These are phyloP conservation scores for Rhodofomes roseus DNA, from an alignment of 1,284 basidiomycete genomes.

Conservation along the genomic window DNA sequence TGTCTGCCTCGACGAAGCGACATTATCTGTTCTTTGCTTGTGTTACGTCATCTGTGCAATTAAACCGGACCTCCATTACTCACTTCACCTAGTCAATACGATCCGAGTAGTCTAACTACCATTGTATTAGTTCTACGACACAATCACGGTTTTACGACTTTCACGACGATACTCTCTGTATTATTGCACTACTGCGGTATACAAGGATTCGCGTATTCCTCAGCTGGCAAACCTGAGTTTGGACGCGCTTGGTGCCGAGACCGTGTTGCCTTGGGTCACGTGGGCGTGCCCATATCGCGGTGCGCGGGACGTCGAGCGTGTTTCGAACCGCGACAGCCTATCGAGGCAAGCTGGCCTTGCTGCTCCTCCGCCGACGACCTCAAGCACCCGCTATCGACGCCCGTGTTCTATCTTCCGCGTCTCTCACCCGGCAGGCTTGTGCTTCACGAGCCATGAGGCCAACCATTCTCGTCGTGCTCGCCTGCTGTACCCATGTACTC, in stretches of 20 bases:
- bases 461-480: neutral
- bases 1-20: neutral
- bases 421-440: neutral
- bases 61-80: neutral
- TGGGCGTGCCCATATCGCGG: neutral
- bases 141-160: neutral
- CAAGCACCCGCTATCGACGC: neutral
- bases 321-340: neutral
- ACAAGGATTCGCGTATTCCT: no score
- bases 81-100: neutral
- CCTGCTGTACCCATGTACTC: neutral
- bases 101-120: neutral
- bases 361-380: neutral
- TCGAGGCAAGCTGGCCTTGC: conserved; percentile 4
- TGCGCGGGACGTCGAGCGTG: neutral
- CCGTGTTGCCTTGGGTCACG: neutral
- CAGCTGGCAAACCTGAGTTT: no score
- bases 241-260: neutral
- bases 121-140: neutral
- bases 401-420: neutral
- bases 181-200: no score
- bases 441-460: neutral
- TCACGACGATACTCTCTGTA: neutral
- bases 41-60: neutral
- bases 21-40: neutral